These are phyloP conservation scores for Mycena leptocephala DNA, from an alignment of 768 basidiomycete species.

Conservation along the genomic window DNA sequence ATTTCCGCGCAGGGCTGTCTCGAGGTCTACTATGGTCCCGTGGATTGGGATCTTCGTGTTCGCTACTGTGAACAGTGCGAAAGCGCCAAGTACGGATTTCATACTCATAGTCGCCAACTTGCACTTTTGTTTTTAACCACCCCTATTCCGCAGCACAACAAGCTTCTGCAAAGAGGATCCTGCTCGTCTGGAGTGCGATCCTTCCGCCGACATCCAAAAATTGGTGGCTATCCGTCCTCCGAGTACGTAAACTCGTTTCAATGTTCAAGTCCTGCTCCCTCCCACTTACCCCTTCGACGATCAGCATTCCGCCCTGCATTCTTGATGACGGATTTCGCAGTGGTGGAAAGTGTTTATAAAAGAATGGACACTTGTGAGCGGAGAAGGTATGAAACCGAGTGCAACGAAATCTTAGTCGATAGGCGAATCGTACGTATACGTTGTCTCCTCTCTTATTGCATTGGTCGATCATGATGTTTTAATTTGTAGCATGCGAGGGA, in stretches of 20 bases:
- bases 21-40: too few species aligned
- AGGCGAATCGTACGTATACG: not conserved
- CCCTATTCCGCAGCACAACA: too few species aligned
- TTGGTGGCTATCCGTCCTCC: not conserved
- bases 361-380: not conserved
- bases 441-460: not conserved
- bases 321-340: not conserved
- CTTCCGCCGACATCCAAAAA: not conserved
- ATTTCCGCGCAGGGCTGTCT: too few species aligned
- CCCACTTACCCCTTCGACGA: too few species aligned
- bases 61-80: not conserved
- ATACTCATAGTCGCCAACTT: not conserved
- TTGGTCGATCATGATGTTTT: not conserved
- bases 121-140: not conserved
- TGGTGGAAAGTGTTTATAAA: not conserved
- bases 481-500: not conserved
- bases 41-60: too few species aligned
- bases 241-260: not conserved
- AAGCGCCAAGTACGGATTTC: not conserved
- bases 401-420: not conserved
- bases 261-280: too few species aligned
- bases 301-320: not conserved
- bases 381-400: not conserved
- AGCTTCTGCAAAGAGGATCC: too few species aligned
- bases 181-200: not conserved